Conservation (phyloP, 805 yeast genomes). For the Sugiyamaella smithiae region DNA sequence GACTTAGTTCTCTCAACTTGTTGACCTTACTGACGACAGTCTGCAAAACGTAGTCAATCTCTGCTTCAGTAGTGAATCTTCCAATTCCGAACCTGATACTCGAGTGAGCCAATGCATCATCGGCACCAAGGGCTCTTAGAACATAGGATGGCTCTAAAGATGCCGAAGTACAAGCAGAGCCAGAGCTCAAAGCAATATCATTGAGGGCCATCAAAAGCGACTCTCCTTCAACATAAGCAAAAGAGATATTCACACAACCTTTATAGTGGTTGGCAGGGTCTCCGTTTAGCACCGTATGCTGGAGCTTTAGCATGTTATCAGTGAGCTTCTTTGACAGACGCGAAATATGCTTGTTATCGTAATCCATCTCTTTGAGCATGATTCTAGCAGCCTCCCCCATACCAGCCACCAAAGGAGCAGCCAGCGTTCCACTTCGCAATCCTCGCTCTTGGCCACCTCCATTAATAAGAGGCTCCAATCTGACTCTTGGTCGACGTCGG, state of each 20-base stretch:
- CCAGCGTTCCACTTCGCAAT: slow-evolving; percentile 90
- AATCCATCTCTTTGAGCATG: slow-evolving; percentile 66
- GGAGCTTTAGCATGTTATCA: slow-evolving; percentile 70
- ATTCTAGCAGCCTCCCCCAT: slow-evolving; percentile 96
- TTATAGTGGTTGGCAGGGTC: slow-evolving; percentile 70
- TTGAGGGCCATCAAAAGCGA: slow-evolving; percentile 95
- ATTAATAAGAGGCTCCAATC: slow-evolving; percentile 88
- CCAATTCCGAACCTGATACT: slow-evolving; percentile 97
- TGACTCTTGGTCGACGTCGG: slow-evolving; percentile 96
- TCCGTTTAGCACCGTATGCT: slow-evolving; percentile 89
- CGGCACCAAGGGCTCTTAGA: slow-evolving; percentile 94
- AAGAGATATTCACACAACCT: slow-evolving; percentile 95
- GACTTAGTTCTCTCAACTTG: slow-evolving; percentile 87
- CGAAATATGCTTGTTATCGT: slow-evolving; percentile 68
- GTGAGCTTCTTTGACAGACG: slow-evolving; percentile 70
- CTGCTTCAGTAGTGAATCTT: slow-evolving; percentile 94
- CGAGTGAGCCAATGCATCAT: slow-evolving; percentile 98
- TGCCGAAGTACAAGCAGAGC: slow-evolving; percentile 98
- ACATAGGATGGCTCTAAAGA: slow-evolving; percentile 97
- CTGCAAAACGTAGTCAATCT: slow-evolving; percentile 86
- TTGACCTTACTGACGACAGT: slow-evolving; percentile 88
- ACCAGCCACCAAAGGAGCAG: slow-evolving; percentile 94
- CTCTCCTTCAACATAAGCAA: slow-evolving; percentile 98
- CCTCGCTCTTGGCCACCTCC: slow-evolving; percentile 99
- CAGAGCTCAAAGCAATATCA: slow-evolving; percentile 93